Evolutionary conservation across 164 flowering plant genomes (phyloP), one percentile per base, ranked within the genome.

Genomic region (Tetracentron sinense): DNA sequence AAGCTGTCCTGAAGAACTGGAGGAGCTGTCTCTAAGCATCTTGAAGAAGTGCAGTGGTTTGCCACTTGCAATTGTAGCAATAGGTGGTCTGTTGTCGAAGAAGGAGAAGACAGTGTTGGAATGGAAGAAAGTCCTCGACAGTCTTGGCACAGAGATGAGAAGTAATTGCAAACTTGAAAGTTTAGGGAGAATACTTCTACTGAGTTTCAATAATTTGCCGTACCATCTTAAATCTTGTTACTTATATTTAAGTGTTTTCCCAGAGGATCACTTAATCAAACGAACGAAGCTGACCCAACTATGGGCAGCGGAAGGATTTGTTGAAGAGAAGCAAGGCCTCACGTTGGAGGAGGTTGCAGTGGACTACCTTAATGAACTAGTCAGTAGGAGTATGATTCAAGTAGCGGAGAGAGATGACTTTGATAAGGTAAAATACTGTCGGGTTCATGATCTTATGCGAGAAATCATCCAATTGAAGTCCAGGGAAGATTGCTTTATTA

Each of bases 211-310:
- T 56, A 74, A 79, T 59, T 49, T 76, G 6, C 77, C 82, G 6
- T 42, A 64, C 66, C 7, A 78, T 50, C 67, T 79, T 17, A 79
- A 76, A 38, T 52, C 69, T 11, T 79, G 79, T 58, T 70, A 68
- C 58, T 46, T 78, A 46, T 78, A 78, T 50, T 33, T 78, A 6
- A 60, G 72, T 22, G 21, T 71, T 21, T 79, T 79, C 56, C 79
- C 77, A 0, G 75, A 75, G 44, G 68, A 65, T 42, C 61, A 70
- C 35, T 22, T 60, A 19, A 65, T 73, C 4, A 47, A 51, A 22
- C 28, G 62, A 2, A 58, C 14, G 31, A 75, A 62, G 29, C 47
- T 79, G 19, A 61, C 70, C 4, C 66, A 78, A 1, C 35, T 74
- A 10, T 78, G 76, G 81, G 62, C 72, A 2, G 71, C 61, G 4